Percentiles rank a stretch among this genome's conserved stretches.
phyloP scores from a whole-genome alignment of 2,329 filamentous ascomycete species.

The Ophiostoma perfectum region DNA sequence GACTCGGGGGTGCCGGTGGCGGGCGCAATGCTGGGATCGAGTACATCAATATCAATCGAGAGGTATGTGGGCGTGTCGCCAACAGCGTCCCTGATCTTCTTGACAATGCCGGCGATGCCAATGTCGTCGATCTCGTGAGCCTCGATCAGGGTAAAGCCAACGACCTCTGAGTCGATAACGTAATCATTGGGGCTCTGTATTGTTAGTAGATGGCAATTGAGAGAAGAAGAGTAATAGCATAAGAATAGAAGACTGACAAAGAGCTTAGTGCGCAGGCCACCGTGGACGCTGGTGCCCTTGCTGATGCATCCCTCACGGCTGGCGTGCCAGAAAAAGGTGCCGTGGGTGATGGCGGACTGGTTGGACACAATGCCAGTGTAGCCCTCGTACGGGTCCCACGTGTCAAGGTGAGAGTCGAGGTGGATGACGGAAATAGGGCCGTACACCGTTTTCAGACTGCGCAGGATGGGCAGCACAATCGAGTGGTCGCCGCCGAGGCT shows the following conservation, averaged over 20 bases:
- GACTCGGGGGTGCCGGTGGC: constrained; percentile 79
- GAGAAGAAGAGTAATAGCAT: background rate
- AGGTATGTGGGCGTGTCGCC: constrained; percentile 26
- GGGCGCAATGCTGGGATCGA: constrained; percentile 34
- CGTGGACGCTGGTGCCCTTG: constrained; percentile 57
- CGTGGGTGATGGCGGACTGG: constrained; percentile 73
- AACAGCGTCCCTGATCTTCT: constrained; percentile 40
- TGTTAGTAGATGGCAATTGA: background rate
- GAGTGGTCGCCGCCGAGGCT: constrained; percentile 32
- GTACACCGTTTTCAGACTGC: constrained; percentile 30
- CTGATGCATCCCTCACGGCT: constrained; percentile 72
- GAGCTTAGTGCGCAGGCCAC: constrained; percentile 17
- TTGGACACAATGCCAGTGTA: constrained; percentile 75
- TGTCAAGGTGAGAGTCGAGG: constrained; percentile 32
- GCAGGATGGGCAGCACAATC: constrained; percentile 31
- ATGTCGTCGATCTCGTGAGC: constrained; percentile 49
- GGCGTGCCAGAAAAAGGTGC: constrained; percentile 83
- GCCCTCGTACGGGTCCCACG: constrained; percentile 46
- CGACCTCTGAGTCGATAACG: constrained; percentile 80
- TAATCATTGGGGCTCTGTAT: constrained; percentile 22
- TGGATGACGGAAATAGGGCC: constrained; percentile 33
- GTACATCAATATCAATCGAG: constrained; percentile 34
- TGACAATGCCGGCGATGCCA: constrained; percentile 20
- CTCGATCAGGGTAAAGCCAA: constrained; percentile 75
- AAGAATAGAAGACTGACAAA: background rate